Percentiles rank a stretch among this genome's conserved stretches.
phyloP scores from a whole-genome alignment of 331 rosid genomes.

The Rosa hybrid region DNA sequence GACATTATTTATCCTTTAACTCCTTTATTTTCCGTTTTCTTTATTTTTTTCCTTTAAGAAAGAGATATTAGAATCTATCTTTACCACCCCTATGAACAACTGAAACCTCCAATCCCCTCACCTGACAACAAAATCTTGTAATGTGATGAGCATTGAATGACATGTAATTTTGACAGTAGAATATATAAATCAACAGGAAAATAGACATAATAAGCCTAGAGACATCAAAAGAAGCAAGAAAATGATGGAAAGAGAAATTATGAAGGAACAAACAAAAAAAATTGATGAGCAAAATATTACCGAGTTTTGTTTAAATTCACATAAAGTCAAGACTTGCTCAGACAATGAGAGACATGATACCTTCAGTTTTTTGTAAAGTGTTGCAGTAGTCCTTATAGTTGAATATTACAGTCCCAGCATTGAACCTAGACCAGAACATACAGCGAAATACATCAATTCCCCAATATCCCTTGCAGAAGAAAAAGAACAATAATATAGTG shows the following conservation, averaged over 20 bases:
- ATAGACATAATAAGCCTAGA: background rate
- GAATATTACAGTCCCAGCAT: constrained; percentile 81
- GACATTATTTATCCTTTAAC: background rate
- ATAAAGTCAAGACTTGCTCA: background rate
- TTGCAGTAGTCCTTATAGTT: constrained; percentile 85
- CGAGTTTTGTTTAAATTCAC: background rate
- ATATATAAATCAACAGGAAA: background rate
- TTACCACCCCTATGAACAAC: background rate
- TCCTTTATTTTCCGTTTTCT: background rate
- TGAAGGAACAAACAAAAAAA: background rate
- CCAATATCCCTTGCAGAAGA: constrained; percentile 6
- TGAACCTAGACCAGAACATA: constrained; percentile 50
- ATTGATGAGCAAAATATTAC: background rate
- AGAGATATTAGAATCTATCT: background rate
- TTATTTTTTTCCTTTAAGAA: background rate
- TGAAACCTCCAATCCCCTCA: background rate
- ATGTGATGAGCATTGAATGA: background rate
- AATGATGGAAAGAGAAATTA: background rate
- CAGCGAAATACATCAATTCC: constrained; percentile 19
- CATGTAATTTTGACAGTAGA: background rate
- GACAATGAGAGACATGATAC: constrained; percentile 38
- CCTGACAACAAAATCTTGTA: background rate
- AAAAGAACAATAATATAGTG: background rate
- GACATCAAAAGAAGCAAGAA: background rate
- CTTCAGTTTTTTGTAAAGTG: constrained; percentile 83